Percentiles rank a stretch among this genome's conserved stretches.
These are phyloP conservation scores for Ceratobasidium sp. DNA, from an alignment of 1,284 basidiomycete species.

Conservation along the genomic window DNA sequence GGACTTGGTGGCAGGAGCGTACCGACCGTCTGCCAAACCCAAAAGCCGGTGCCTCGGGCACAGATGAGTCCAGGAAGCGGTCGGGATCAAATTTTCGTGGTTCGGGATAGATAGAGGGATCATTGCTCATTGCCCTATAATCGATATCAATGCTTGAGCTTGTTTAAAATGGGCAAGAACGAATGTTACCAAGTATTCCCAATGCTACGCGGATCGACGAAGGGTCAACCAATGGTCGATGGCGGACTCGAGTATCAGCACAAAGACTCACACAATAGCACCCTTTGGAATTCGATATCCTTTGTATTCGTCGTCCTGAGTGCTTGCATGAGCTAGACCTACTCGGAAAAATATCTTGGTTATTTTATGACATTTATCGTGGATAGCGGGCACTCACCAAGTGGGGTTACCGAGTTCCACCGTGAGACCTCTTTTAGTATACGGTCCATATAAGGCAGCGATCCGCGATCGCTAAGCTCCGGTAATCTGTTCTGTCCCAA, in stretches of 20 bases:
- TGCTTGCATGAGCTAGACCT: conserved; percentile 44
- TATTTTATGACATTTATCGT: neutral
- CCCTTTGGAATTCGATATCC: conserved; percentile 48
- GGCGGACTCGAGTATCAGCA: neutral
- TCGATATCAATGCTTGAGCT: neutral
- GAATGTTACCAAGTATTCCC: conserved; percentile 4
- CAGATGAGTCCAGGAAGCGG: conserved; percentile 42
- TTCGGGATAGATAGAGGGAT: conserved; percentile 44
- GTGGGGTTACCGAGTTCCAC: neutral
- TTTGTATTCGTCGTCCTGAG: conserved; percentile 48
- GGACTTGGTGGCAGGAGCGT: neutral
- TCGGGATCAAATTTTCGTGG: conserved; percentile 48
- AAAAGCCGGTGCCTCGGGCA: neutral
- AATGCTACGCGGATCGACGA: neutral
- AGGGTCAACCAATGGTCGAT: neutral
- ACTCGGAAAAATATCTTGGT: neutral
- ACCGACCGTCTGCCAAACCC: conserved; percentile 10
- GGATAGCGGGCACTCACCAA: neutral
- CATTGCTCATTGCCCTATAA: conserved; percentile 44
- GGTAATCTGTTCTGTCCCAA: conserved; percentile 47
- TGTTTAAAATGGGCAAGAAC: neutral
- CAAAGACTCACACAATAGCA: conserved; percentile 44
- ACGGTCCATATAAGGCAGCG: conserved; percentile 14
- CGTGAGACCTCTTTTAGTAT: conserved; percentile 22
- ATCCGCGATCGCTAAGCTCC: conserved; percentile 24